phyloP scores from a whole-genome alignment of 2,329 filamentous ascomycete genomes.

The Aspergillus tanneri region DNA sequence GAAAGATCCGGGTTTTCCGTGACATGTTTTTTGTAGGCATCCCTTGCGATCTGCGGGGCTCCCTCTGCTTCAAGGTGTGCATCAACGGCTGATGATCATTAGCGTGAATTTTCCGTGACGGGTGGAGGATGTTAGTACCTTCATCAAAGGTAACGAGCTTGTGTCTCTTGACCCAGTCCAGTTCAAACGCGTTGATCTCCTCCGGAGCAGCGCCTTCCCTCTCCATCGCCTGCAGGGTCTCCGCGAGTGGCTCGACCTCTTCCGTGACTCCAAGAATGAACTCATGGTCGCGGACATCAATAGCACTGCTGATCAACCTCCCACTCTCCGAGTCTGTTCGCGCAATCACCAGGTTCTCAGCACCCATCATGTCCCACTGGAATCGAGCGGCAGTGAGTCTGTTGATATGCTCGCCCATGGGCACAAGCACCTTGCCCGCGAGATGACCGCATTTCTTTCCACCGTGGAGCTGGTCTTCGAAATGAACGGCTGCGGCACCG shows the following conservation, averaged over 20 bases:
- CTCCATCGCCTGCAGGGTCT: constrained; percentile 89
- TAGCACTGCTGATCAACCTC: constrained; percentile 81
- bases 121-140: constrained; percentile 37
- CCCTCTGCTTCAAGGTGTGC: constrained; percentile 69
- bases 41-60: constrained; percentile 62
- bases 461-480: constrained; percentile 95
- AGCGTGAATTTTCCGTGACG: neutral
- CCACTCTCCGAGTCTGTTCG: constrained; percentile 95
- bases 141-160: constrained; percentile 90
- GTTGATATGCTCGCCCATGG: constrained; percentile 94
- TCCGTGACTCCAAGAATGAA: constrained; percentile 89
- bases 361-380: constrained; percentile 98
- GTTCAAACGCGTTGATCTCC: constrained; percentile 84
- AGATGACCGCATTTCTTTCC: constrained; percentile 98
- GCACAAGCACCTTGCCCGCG: constrained; percentile 92
- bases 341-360: constrained; percentile 90
- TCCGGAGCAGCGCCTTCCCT: constrained; percentile 69
- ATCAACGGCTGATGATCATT: constrained; percentile 60
- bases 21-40: constrained; percentile 65
- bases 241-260: constrained; percentile 75
- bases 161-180: constrained; percentile 82
- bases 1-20: constrained; percentile 69
- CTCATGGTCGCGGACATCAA: constrained; percentile 94
- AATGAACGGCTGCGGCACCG: constrained; percentile 92
- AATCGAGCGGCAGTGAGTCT: constrained; percentile 86